phyloP scores from a whole-genome alignment of 2,329 filamentous ascomycete genomes.

The Phoma sp. region DNA sequence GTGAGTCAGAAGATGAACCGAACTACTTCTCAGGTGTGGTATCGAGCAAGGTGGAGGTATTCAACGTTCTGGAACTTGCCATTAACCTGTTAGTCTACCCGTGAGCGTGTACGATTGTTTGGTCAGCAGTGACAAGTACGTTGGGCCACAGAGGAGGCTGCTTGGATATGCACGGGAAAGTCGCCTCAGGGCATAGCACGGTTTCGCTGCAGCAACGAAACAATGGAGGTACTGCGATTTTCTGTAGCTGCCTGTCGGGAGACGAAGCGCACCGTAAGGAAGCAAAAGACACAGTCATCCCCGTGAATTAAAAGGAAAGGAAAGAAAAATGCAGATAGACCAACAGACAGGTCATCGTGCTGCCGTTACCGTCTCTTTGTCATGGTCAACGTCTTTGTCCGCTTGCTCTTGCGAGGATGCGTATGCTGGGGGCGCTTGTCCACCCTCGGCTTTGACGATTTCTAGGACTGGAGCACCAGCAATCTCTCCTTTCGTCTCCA shows the following conservation, averaged over 20 bases:
- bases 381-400: conserved; percentile 5
- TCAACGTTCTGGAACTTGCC: too few relatives aligned
- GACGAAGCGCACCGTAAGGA: not conserved
- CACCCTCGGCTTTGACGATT: conserved; percentile 6
- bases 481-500: conserved; percentile 38
- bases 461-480: conserved; percentile 22
- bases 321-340: not conserved
- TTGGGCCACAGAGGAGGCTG: not conserved
- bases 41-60: too few relatives aligned
- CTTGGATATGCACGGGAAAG: not conserved
- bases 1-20: not conserved
- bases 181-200: not conserved
- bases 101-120: too few relatives aligned
- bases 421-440: conserved; percentile 2
- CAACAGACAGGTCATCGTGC: not conserved
- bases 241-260: not conserved
- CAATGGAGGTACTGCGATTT: not conserved
- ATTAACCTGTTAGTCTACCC: too few relatives aligned
- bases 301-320: too few relatives aligned
- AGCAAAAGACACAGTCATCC: not conserved
- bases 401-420: conserved; percentile 11
- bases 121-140: too few relatives aligned
- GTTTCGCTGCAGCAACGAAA: not conserved
- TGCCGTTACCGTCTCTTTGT: not conserved
- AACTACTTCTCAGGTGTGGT: too few relatives aligned